A percentile compares a stretch with the other conserved stretches of the same genome.
Evolutionary conservation across 108 stramenopile genomes (phyloP).

Genomic region (Cylindrotheca fusiformis): DNA sequence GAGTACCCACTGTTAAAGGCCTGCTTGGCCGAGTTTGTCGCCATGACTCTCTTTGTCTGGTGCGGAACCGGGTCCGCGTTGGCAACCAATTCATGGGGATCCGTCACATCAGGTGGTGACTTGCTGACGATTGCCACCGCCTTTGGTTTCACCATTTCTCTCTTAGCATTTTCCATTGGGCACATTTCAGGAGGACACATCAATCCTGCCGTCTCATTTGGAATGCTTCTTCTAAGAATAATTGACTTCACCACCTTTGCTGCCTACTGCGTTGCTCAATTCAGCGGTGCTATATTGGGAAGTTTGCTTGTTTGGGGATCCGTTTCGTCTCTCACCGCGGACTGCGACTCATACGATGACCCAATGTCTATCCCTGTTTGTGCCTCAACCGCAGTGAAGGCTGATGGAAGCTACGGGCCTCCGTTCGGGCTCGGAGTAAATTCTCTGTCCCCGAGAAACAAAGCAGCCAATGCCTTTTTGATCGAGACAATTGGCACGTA

Average conservation of each 20-base stretch:
- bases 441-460: neutral
- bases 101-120: constrained; percentile 13
- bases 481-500: constrained; percentile 33
- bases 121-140: constrained; percentile 28
- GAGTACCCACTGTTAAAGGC: neutral
- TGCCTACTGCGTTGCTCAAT: constrained; percentile 13
- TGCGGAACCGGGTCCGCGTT: constrained; percentile 23
- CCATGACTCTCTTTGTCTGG: constrained; percentile 25
- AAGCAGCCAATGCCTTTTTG: constrained; percentile 18
- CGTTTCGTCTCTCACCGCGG: neutral
- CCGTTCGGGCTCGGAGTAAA: constrained; percentile 19
- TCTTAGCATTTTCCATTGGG: constrained; percentile 20
- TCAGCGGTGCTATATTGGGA: constrained; percentile 10
- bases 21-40: constrained; percentile 24
- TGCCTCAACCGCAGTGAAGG: neutral
- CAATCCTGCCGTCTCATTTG: constrained; percentile 12
- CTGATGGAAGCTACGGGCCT: constrained; percentile 12
- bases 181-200: constrained; percentile 27
- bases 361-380: neutral
- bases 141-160: constrained; percentile 25
- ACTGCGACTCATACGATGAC: neutral
- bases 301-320: constrained; percentile 16
- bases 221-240: neutral
- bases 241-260: neutral
- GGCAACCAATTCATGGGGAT: constrained; percentile 13